phyloP scores from a whole-genome alignment of 1,284 basidiomycete genomes.

The Puccinia triticina region DNA sequence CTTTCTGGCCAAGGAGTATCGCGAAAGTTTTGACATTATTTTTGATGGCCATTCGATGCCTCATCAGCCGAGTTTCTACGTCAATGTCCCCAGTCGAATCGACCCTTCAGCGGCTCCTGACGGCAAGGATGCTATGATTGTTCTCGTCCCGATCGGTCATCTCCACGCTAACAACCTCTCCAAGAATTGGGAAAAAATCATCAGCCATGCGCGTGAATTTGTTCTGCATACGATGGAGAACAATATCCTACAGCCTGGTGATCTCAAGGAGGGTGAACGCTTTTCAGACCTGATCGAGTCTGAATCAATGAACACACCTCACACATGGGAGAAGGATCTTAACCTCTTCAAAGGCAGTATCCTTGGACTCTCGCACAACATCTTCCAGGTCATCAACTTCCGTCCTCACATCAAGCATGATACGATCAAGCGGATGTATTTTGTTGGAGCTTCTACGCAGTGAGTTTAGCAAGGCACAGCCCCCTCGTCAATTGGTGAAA shows the following conservation, averaged over 20 bases:
- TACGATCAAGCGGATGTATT: conserved; percentile 52
- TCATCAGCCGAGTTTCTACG: conserved; percentile 65
- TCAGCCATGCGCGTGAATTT: conserved; percentile 55
- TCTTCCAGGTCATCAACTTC: conserved; percentile 60
- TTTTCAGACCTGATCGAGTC: conserved; percentile 55
- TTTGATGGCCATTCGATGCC: conserved; percentile 64
- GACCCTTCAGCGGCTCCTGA: conserved; percentile 60
- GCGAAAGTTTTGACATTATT: conserved; percentile 64
- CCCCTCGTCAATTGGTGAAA: not conserved
- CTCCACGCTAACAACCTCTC: conserved; percentile 50
- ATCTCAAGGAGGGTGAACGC: conserved; percentile 46
- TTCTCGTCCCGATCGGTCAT: conserved; percentile 62
- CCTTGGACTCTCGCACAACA: conserved; percentile 60
- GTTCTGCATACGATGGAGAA: conserved; percentile 55
- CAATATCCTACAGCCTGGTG: conserved; percentile 53
- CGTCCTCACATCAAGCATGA: conserved; percentile 58
- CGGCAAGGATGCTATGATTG: conserved; percentile 61
- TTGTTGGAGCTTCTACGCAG: conserved; percentile 49
- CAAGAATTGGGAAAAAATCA: conserved; percentile 56
- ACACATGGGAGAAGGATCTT: conserved; percentile 61
- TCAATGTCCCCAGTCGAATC: conserved; percentile 64
- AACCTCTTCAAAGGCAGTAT: conserved; percentile 62
- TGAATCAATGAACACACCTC: conserved; percentile 59
- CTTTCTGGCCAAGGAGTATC: conserved; percentile 60
- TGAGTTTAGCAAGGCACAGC: not conserved